These are phyloP conservation scores for Tagetes erecta DNA, from an alignment of 129 eudicot species.

Conservation along the genomic window DNA sequence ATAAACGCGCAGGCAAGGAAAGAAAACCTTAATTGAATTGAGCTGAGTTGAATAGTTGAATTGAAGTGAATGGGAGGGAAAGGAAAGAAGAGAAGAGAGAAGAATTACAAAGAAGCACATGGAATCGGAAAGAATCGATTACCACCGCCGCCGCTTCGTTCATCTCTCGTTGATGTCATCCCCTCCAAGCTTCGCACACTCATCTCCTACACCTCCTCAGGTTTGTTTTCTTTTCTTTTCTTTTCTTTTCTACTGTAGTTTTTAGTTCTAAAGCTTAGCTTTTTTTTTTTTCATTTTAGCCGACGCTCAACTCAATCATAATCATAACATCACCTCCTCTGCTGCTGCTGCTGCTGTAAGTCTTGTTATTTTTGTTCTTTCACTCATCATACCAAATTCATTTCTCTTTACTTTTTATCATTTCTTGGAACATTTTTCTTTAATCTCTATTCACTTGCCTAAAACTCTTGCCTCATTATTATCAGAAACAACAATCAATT, in stretches of 20 bases:
- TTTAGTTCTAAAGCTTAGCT: not conserved
- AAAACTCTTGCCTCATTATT: too few relatives aligned
- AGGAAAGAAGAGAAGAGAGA: constrained; percentile 85
- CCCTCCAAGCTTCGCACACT: constrained; percentile 85
- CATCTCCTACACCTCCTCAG: constrained; percentile 37
- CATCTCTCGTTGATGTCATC: constrained; percentile 62
- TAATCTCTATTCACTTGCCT: too few relatives aligned
- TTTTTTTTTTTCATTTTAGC: too few relatives aligned
- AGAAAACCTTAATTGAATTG: not conserved
- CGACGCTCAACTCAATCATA: too few relatives aligned
- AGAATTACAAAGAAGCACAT: constrained; percentile 87
- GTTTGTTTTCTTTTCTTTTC: constrained; percentile 8
- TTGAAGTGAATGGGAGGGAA: constrained; percentile 67
- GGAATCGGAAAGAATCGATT: constrained; percentile 61
- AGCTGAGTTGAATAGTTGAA: too few relatives aligned
- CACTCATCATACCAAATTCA: too few relatives aligned
- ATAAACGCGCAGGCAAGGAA: not conserved
- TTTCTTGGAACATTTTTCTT: too few relatives aligned
- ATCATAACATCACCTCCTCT: too few relatives aligned
- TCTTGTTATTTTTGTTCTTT: too few relatives aligned
- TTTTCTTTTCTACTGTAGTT: not conserved
- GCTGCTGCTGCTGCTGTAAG: too few relatives aligned
- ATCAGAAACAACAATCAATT: too few relatives aligned
- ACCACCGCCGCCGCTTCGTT: constrained; percentile 84
- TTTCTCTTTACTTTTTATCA: too few relatives aligned